These are phyloP conservation scores for Suillus variegatus DNA, from an alignment of 768 basidiomycete genomes.

Conservation along the genomic window DNA sequence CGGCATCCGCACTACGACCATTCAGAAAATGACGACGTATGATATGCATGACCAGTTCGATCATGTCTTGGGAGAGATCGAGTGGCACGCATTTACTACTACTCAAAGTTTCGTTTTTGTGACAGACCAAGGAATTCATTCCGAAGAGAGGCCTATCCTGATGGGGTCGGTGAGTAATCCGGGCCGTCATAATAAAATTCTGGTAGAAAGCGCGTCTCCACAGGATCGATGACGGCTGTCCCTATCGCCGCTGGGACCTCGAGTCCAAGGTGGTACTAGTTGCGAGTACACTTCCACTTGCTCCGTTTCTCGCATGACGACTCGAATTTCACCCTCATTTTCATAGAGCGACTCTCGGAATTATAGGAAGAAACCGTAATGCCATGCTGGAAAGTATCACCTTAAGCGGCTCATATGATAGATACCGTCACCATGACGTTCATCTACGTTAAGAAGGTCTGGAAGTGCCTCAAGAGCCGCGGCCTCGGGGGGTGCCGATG, in stretches of 20 bases:
- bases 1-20: constrained; percentile 21
- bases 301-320: neutral
- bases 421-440: constrained; percentile 17
- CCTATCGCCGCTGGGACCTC: constrained; percentile 6
- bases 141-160: constrained; percentile 21
- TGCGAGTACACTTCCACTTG: neutral
- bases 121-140: constrained; percentile 29
- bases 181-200: neutral
- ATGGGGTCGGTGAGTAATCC: constrained; percentile 19
- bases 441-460: constrained; percentile 16
- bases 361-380: constrained; percentile 10
- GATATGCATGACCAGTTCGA: constrained; percentile 33
- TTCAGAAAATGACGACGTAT: constrained; percentile 20
- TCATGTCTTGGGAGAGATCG: constrained; percentile 31
- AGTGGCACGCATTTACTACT: constrained; percentile 31
- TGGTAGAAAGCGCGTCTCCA: constrained; percentile 6
- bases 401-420: constrained; percentile 10
- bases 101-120: constrained; percentile 32
- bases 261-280: neutral
- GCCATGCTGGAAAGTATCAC: constrained; percentile 14
- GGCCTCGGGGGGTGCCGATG: neutral
- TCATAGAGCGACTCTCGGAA: constrained; percentile 11
- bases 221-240: constrained; percentile 1
- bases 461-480: too few species aligned
- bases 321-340: constrained; percentile 14